Percentiles rank a stretch among this genome's conserved stretches.
phyloP scores from a whole-genome alignment of 2,329 filamentous ascomycete species.

The Coniella lustricola region DNA sequence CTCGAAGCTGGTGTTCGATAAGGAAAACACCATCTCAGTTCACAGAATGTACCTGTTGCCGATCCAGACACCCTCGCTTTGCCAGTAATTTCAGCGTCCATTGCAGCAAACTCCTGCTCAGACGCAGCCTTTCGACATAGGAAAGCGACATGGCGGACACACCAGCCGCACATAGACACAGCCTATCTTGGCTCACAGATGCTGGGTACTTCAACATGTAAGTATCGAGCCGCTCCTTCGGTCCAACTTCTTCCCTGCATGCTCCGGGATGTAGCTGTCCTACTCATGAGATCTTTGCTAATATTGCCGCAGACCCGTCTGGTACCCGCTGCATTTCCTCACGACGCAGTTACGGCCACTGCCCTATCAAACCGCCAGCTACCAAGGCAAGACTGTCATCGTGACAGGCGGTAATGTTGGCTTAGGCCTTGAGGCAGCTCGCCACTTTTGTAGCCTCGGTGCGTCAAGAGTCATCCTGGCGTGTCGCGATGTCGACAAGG shows the following conservation, averaged over 20 bases:
- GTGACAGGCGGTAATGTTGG: constrained; percentile 36
- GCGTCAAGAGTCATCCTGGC: constrained; percentile 32
- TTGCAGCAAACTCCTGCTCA: no score
- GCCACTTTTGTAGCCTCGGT: constrained; percentile 29
- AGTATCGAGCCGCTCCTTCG: no score
- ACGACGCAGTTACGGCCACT: neutral
- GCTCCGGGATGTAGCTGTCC: no score
- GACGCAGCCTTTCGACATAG: no score
- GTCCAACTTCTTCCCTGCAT: no score
- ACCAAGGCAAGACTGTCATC: constrained; percentile 25
- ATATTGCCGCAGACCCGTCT: neutral
- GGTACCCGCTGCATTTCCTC: constrained; percentile 5
- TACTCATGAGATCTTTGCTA: no score
- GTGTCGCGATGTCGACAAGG: constrained; percentile 28
- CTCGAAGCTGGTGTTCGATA: no score
- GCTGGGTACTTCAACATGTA: constrained; percentile 13
- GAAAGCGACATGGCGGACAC: constrained; percentile 3
- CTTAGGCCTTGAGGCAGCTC: constrained; percentile 30
- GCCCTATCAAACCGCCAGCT: neutral
- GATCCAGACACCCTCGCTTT: no score
- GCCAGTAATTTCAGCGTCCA: no score
- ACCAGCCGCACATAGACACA: constrained; percentile 2
- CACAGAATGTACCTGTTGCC: no score
- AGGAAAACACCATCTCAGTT: no score
- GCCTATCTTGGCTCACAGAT: constrained; percentile 13